Percentiles rank a stretch among this genome's conserved stretches.
Evolutionary conservation across 2,329 filamentous ascomycete species (phyloP).

Genomic region (Botrytis byssoidea): DNA sequence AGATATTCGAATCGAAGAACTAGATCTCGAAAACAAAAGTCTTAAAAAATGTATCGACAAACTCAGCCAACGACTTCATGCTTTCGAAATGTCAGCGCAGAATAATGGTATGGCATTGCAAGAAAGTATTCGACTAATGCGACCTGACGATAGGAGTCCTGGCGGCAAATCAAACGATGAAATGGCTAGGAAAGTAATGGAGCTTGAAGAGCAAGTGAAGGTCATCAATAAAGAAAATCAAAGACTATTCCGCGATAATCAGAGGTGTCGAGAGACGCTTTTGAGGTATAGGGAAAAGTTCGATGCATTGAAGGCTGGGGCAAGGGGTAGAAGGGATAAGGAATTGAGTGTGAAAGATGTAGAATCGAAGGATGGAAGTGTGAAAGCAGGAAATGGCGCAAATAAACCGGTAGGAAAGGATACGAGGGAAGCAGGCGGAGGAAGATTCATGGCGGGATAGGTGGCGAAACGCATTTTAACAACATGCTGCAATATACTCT

Average conservation of each 20-base stretch:
- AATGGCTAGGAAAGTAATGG: constrained; percentile 52
- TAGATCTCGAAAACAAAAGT: constrained; percentile 82
- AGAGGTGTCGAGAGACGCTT: constrained; percentile 55
- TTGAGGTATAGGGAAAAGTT: constrained; percentile 61
- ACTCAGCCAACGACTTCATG: constrained; percentile 80
- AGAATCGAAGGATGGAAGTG: constrained; percentile 16
- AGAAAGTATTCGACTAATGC: constrained; percentile 70
- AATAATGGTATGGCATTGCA: constrained; percentile 81
- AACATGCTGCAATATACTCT: not conserved
- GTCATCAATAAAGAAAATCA: constrained; percentile 60
- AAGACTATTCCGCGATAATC: constrained; percentile 59
- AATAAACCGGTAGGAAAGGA: not conserved
- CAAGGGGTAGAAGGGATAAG: constrained; percentile 44
- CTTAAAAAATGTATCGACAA: constrained; percentile 84
- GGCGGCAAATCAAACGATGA: constrained; percentile 42
- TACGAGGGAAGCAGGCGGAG: not conserved
- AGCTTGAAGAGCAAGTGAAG: constrained; percentile 66
- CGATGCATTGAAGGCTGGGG: constrained; percentile 67
- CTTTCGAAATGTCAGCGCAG: constrained; percentile 91
- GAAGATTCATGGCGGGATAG: constrained; percentile 8
- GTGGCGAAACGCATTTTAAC: not conserved
- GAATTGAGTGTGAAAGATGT: constrained; percentile 19
- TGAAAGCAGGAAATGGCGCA: not conserved
- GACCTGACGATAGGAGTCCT: constrained; percentile 42
- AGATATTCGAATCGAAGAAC: constrained; percentile 68